These are phyloP conservation scores for Fomitopsis pinicola DNA, from an alignment of 1,284 basidiomycete genomes.

Conservation along the genomic window DNA sequence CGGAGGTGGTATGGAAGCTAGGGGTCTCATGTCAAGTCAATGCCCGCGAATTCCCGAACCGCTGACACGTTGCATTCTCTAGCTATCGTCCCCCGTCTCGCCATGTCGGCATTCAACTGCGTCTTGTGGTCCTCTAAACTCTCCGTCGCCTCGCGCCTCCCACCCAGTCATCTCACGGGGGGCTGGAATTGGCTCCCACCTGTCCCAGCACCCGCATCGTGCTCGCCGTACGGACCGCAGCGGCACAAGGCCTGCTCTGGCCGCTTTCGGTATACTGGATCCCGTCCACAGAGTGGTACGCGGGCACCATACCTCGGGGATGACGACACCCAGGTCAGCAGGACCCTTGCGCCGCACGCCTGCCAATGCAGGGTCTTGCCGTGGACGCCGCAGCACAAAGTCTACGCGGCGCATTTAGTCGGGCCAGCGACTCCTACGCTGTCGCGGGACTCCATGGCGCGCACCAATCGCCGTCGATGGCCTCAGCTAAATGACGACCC, in stretches of 20 bases:
- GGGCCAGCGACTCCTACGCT: no score
- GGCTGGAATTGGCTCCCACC: not conserved
- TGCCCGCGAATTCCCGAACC: not conserved
- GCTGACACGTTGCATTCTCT: slow-evolving; percentile 1
- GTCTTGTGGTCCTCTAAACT: not conserved
- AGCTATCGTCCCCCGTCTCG: not conserved
- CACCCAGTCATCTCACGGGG: not conserved
- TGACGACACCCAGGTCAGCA: not conserved
- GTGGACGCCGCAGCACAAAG: no score
- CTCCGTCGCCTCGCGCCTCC: not conserved
- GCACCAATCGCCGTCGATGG: no score
- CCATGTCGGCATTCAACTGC: not conserved
- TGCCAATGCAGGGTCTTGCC: not conserved
- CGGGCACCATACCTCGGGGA: not conserved
- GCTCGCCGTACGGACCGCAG: not conserved
- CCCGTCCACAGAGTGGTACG: not conserved
- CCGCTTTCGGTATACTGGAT: not conserved
- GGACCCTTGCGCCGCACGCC: not conserved
- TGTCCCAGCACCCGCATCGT: not conserved
- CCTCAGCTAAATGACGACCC: no score
- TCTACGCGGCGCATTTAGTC: no score
- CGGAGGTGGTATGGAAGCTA: not conserved
- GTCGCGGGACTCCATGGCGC: no score
- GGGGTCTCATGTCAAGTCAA: not conserved
- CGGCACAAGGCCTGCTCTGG: not conserved